phyloP scores from a whole-genome alignment of 1,284 basidiomycete genomes.

The Xanthoconium separans region DNA sequence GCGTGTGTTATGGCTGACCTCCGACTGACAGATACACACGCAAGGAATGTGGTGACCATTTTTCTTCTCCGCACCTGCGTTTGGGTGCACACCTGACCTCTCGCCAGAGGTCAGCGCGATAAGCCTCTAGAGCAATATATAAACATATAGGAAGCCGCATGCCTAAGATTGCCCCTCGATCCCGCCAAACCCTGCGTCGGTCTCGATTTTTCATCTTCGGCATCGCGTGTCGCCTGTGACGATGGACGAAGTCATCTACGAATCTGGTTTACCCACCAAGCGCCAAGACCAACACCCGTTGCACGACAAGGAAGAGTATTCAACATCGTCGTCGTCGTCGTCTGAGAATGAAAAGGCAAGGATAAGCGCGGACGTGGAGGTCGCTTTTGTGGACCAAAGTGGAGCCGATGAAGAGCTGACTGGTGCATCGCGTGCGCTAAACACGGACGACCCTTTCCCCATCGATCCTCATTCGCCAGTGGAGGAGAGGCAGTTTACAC shows the following conservation, averaged over 20 bases:
- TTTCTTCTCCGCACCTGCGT: background rate
- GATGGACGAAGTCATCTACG: constrained; percentile 1
- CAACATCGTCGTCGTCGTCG: background rate
- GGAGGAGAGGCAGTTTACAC: constrained; percentile 56
- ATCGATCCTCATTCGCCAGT: constrained; percentile 47
- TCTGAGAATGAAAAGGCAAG: constrained; percentile 1
- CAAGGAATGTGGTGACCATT: background rate
- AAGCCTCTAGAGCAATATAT: constrained; percentile 8
- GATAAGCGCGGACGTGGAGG: constrained; percentile 4
- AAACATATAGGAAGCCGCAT: background rate
- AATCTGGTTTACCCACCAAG: background rate
- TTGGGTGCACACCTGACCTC: constrained; percentile 5
- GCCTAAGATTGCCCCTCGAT: background rate
- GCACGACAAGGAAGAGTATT: background rate
- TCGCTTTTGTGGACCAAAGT: constrained; percentile 8
- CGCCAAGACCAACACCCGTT: background rate
- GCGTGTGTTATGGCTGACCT: background rate
- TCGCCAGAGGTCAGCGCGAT: constrained; percentile 2
- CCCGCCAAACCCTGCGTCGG: background rate
- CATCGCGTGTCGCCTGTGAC: background rate
- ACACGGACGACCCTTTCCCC: constrained; percentile 47
- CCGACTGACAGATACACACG: constrained; percentile 4
- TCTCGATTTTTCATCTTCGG: background rate
- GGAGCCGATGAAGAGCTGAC: background rate
- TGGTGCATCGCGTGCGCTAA: constrained; percentile 15